Evolutionary conservation across 2,329 filamentous ascomycete species (phyloP), one percentile per base, ranked within the genome.

Genomic region (Claviceps sp.): DNA sequence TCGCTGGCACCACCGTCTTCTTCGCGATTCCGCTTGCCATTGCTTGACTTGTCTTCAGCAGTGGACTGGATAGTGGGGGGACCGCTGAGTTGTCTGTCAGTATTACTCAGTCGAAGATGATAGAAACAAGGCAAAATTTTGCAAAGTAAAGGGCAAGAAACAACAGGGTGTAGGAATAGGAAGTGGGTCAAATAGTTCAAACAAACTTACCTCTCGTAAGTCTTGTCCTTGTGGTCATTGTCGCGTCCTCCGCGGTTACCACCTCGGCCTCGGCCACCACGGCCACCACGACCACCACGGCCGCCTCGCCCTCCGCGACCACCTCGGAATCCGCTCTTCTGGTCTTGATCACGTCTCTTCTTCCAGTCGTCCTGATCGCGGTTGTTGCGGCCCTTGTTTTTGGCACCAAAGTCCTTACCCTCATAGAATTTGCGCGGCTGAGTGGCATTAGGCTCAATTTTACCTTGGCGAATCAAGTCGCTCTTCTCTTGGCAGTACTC

Each of bases 401-500:
- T 30, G 34, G n/a, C 65, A 47, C 67, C 64, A 42, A 54, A 52
- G 37, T 71, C 68, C 54, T 61, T 67, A 53, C 75, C 75, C 62
- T 78, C 75, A 55, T 67, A 79, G 62, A 78, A 78, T 55, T 65
- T 67, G 57, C 68, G 68, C 47, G 63, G 61, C 16, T 63, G 62
- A 56, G 61, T 65, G 47, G 64, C 65, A 60, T 72, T 80, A 55
- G 84, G 79, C 64, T 81, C 72, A 47, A 88, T 72, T 62, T 81
- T 81, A 55, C 87, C 86, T 44, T 81, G 76, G 59, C 79, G 75
- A 61, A 91, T 90, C 40, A 86, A 78, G 51, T 81, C 72, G 53
- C 75, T 76, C 74, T 91, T 91, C 67, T 84, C 80, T n/a, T 84
- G 77, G 58, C 86, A 84, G 68, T 98, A 98, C 18, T 81, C 85